Evolutionary conservation across 73 alveolate genomes (phyloP), one percentile per base, ranked within the genome.

Genomic region (Durusdinium trenchii): DNA sequence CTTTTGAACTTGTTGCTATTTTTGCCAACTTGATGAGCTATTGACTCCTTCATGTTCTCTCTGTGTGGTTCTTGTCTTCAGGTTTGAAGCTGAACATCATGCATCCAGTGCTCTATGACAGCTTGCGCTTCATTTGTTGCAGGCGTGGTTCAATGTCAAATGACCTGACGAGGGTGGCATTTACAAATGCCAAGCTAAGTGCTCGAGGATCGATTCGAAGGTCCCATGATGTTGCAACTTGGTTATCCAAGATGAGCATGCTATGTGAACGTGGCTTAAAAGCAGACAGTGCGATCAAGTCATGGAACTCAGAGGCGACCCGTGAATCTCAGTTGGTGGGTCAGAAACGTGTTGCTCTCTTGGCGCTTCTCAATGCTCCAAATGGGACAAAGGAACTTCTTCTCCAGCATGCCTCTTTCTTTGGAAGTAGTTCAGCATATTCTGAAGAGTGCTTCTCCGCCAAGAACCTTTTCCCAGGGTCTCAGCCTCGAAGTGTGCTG

Each of bases 221-320:
- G 38, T 40, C 94, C 1, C 94, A 84, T 52, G 73, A 52, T 54
- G 76, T 84, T 2, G 42, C 76, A 6, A 16, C 48, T 14, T 84
- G 94, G 94, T 76, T 84, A 0, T 28, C 52, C 3, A 52, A 51
- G 73, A n/a, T 84, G 54, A 35, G 40, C 54, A 40, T 50, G 38
- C 76, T 84, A 54, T 3, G 12, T 4, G 43, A 32, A 36, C 35
- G 42, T n/a, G 94, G 94, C 43, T 52, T 84, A 42, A 84, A 50
- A 28, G 78, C 94, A 20, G 73, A 50, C 18, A 46, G 5, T 16
- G 94, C 47, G 28, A 52, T 84, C 94, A 48, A 84, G 52, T 51
- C 76, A 36, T 84, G 94, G 94, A 84, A 84, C 67, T 0, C 0
- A 30, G 54, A 32, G 50, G 78, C 94, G 38, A 84, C 94, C 51